Evolutionary conservation across 371 early-diverging fungal genomes (phyloP), one percentile per base, ranked within the genome.

Genomic region (Mucor irregularis): DNA sequence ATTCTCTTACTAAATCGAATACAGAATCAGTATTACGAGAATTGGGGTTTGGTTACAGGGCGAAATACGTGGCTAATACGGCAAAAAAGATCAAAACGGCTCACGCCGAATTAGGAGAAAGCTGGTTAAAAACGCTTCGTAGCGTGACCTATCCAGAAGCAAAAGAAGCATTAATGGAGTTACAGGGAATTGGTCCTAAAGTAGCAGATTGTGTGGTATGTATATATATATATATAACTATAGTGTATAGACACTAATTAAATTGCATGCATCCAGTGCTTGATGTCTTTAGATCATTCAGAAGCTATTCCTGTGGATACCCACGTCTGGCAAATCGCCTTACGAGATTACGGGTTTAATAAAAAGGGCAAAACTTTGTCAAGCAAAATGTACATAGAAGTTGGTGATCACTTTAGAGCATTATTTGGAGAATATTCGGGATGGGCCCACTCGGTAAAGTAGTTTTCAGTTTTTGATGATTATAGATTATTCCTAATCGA

Each of bases 191-290:
- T 2, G 87, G 88, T 0, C 92, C 94, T 3, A 99, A 99, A 69
- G 98, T 99, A 4, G 98, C 98, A 2, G 99, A 99, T 70, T 99
- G 99, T 64, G 87, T 99, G 53, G 89, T 87, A 85, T 64, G 69
- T 49, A 31, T 29, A 45, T 19, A 30, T 10, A 26, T 2, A 43
- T 5, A 26, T 13, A 4, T 13, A 28, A 60, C 31, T 21, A 38
- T 17, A 14, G 5, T 13, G n/a, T 17, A 38, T 17, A 19, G 3
- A 21, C 21, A 24, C 10, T 22, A 16, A 43, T 11, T 16, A 44
- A 30, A 16, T 35, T 10, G 24, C 29, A 42, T 4, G 5, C 4
- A 24, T 10, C 49, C 52, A 85, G 81, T 88, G 89, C 44, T 66
- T 92, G 25, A 92, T 93, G 88, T 86, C 91, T 6, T 72, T 95